Evolutionary conservation across 345 rosid species (phyloP).

Genomic region (Hibiscus tridactylites): DNA sequence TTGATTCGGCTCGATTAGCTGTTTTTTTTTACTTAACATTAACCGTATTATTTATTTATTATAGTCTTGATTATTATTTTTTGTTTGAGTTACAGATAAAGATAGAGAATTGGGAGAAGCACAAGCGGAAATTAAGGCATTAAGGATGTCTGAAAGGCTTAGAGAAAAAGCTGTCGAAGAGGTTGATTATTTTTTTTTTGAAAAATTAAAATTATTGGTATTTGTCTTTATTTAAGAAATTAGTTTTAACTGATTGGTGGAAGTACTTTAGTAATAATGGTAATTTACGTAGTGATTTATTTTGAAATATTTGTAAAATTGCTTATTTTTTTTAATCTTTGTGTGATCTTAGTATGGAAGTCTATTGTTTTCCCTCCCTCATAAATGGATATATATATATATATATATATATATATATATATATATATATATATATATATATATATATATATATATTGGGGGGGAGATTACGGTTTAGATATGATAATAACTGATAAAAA

Average conservation of each 20-base stretch:
- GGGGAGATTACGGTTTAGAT: neutral
- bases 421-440: too few relatives aligned
- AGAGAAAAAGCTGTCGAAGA: constrained; percentile 97
- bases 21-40: neutral
- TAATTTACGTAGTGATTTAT: neutral
- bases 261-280: neutral
- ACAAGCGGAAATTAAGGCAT: constrained; percentile 71
- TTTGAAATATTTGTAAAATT: neutral
- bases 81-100: constrained; percentile 51
- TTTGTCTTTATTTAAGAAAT: neutral
- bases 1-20: constrained; percentile 19
- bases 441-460: too few relatives aligned
- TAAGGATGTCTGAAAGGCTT: constrained; percentile 68
- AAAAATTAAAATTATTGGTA: neutral
- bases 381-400: too few relatives aligned
- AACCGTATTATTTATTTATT: constrained; percentile 12
- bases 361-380: neutral
- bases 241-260: neutral
- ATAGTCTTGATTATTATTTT: neutral
- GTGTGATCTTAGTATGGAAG: neutral
- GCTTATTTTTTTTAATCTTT: neutral
- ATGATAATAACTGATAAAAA: neutral
- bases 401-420: too few relatives aligned
- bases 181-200: constrained; percentile 29
- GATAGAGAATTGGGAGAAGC: constrained; percentile 85